A percentile compares a stretch with the other conserved stretches of the same genome.
These are phyloP conservation scores for Pyracantha coccinea DNA, from an alignment of 331 rosid species.

Conservation along the genomic window DNA sequence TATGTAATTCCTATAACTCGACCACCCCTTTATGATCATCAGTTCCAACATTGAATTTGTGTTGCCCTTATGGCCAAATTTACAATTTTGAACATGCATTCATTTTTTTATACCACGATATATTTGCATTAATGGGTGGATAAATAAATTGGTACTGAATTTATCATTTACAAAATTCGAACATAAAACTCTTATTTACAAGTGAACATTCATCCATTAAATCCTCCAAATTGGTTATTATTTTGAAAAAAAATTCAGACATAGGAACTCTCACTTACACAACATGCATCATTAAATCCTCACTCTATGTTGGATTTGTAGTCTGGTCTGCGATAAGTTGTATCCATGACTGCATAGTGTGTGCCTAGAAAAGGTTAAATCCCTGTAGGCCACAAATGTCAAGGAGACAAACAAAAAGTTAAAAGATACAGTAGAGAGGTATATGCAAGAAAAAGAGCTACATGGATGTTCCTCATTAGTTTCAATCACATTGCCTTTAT, in stretches of 20 bases:
- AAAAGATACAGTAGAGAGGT: slow-evolving; percentile 16
- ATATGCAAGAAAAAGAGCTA: slow-evolving; percentile 14
- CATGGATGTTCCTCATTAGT: slow-evolving; percentile 35
- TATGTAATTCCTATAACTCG: no score
- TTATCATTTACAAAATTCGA: no score
- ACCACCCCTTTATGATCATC: no score
- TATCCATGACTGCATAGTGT: slow-evolving; percentile 19
- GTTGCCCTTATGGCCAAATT: no score
- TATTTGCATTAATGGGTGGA: no score
- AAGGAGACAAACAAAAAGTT: slow-evolving; percentile 28
- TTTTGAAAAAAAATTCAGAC: background rate
- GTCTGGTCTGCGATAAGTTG: slow-evolving; percentile 16
- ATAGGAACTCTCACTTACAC: no score
- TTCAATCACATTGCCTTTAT: slow-evolving; percentile 33
- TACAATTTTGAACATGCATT: no score
- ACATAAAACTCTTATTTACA: no score
- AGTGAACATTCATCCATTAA: background rate
- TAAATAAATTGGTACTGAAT: no score
- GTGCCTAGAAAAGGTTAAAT: slow-evolving; percentile 21
- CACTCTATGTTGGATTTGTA: slow-evolving; percentile 27
- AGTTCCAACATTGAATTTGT: no score
- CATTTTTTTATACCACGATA: no score
- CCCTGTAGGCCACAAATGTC: slow-evolving; percentile 22
- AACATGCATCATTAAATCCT: slow-evolving; percentile 15
- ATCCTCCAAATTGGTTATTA: slow-evolving; percentile 23